These are phyloP conservation scores for Macrotyloma uniflorum DNA, from an alignment of 306 rosid genomes.

Conservation along the genomic window DNA sequence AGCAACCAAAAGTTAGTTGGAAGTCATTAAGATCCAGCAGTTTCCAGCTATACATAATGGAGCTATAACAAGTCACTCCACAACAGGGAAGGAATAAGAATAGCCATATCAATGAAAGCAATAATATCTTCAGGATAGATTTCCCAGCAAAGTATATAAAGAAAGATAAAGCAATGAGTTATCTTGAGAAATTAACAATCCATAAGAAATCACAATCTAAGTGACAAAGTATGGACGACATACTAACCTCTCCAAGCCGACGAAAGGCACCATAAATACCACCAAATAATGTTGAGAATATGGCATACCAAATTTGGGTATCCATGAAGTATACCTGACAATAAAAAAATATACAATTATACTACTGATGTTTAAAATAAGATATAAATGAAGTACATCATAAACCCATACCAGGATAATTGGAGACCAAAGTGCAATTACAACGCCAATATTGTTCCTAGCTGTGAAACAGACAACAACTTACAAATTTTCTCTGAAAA, in stretches of 20 bases:
- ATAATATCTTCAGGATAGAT: background rate
- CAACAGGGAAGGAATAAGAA: background rate
- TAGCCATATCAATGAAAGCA: background rate
- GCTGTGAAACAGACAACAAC: conserved; percentile 64
- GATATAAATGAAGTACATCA: conserved; percentile 7
- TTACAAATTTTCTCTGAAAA: conserved; percentile 17
- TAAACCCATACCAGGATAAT: conserved; percentile 77
- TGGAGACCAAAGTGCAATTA: conserved; percentile 96
- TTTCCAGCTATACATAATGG: background rate
- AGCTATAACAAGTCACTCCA: background rate
- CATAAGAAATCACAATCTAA: background rate
- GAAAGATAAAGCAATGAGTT: background rate
- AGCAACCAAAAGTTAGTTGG: background rate
- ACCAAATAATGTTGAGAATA: conserved; percentile 94
- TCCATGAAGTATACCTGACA: conserved; percentile 96
- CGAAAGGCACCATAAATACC: conserved; percentile 99
- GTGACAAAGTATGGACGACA: conserved; percentile 4
- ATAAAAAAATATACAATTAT: conserved; percentile 12
- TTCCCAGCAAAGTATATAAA: background rate
- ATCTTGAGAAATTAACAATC: background rate
- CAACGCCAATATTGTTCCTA: conserved; percentile 92
- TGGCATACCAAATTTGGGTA: conserved; percentile 98
- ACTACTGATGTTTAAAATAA: background rate
- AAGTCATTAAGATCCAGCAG: background rate
- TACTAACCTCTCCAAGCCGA: conserved; percentile 92